A percentile compares a stretch with the other conserved stretches of the same genome.
These are phyloP conservation scores for Athelia sp. DNA, from an alignment of 1,284 basidiomycete genomes.

Conservation along the genomic window DNA sequence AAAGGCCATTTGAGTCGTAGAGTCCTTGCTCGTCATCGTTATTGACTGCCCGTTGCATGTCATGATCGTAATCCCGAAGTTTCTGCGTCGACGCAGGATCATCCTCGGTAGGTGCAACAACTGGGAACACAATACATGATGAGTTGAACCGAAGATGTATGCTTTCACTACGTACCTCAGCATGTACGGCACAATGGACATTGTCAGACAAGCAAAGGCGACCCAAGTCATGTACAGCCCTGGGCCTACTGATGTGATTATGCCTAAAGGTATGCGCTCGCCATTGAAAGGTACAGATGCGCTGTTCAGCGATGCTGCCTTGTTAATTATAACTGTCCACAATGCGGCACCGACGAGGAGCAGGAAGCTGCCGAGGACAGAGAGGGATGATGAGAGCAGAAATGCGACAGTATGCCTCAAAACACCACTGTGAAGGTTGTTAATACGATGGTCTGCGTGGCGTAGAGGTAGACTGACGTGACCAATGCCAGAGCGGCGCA, in stretches of 20 bases:
- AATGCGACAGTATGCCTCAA: constrained; percentile 63
- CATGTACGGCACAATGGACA: constrained; percentile 68
- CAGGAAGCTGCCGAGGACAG: constrained; percentile 55
- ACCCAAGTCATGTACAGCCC: constrained; percentile 68
- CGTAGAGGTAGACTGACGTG: constrained; percentile 33
- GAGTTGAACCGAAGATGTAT: constrained; percentile 8
- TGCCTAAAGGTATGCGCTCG: constrained; percentile 46
- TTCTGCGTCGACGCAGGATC: constrained; percentile 20
- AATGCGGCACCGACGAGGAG: constrained; percentile 66
- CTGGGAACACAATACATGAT: constrained; percentile 26
- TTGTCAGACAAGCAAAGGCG: constrained; percentile 57
- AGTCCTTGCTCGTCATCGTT: constrained; percentile 1
- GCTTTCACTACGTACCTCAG: constrained; percentile 43
- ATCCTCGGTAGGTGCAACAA: constrained; percentile 71
- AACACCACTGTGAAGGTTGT: constrained; percentile 46
- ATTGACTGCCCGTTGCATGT: not conserved
- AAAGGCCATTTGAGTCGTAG: not conserved
- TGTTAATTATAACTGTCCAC: constrained; percentile 72
- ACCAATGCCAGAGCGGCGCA: constrained; percentile 59
- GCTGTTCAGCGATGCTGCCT: constrained; percentile 53
- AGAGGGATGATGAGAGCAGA: constrained; percentile 58
- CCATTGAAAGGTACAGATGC: constrained; percentile 35
- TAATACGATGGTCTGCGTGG: constrained; percentile 3
- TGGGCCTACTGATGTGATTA: constrained; percentile 54
- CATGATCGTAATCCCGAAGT: not conserved